phyloP scores from a whole-genome alignment of 192 early-diverging fungal genomes.

The Spizellomyces sp. region DNA sequence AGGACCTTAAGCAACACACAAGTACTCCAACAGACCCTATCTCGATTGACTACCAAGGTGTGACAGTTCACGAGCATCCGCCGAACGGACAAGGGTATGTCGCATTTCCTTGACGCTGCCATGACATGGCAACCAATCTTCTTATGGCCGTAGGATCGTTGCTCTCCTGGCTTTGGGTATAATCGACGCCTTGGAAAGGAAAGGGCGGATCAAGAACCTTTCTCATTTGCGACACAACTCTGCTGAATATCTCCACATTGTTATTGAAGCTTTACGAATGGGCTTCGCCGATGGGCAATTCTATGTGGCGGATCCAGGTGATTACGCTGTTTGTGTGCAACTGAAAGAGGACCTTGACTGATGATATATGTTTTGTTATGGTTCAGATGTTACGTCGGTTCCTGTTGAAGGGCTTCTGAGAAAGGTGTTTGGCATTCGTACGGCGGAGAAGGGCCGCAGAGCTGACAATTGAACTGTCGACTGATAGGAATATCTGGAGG shows the following conservation, averaged over 20 bases:
- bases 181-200: conserved; percentile 54
- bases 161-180: conserved; percentile 74
- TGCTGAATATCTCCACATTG: conserved; percentile 63
- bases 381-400: conserved; percentile 12
- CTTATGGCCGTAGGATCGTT: conserved; percentile 44
- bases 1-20: conserved; percentile 62
- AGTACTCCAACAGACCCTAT: conserved; percentile 59
- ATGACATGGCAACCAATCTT: neutral
- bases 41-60: conserved; percentile 61
- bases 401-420: conserved; percentile 59
- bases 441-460: too few species aligned
- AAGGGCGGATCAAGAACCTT: conserved; percentile 39
- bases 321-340: too few species aligned
- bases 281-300: conserved; percentile 76
- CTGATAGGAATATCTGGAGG: conserved; percentile 51
- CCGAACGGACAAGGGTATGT: conserved; percentile 69
- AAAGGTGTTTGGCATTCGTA: conserved; percentile 30
- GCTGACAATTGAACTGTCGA: too few species aligned
- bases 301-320: conserved; percentile 68
- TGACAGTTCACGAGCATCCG: conserved; percentile 68
- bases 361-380: neutral
- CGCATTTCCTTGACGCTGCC: neutral
- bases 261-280: conserved; percentile 71
- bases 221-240: conserved; percentile 38
- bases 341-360: too few species aligned